Evolutionary conservation across 441 rosid species (phyloP).

Genomic region (Erodium chrysanthum): DNA sequence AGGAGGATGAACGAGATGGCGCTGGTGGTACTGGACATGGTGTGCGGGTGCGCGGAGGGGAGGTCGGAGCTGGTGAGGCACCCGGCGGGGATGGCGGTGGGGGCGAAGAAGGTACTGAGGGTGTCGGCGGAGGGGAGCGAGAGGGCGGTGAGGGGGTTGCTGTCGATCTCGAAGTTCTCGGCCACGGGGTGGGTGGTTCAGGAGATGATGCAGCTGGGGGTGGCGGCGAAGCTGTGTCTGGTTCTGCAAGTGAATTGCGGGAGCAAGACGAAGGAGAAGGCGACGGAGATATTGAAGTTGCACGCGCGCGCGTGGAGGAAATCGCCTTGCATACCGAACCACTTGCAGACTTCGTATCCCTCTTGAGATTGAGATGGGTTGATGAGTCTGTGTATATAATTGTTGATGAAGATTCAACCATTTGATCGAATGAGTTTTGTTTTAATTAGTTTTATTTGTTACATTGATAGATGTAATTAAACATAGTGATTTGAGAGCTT

Average conservation of each 20-base stretch:
- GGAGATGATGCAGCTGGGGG: conserved; percentile 71
- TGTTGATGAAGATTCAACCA: too few species aligned
- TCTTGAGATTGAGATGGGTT: too few species aligned
- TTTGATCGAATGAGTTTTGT: too few species aligned
- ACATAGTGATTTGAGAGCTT: too few species aligned
- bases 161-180: conserved; percentile 48
- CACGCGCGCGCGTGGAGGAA: conserved; percentile 66
- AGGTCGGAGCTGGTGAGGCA: conserved; percentile 62
- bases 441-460: too few species aligned
- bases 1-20: conserved; percentile 51
- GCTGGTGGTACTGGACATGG: conserved; percentile 34
- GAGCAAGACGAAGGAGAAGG: conserved; percentile 46
- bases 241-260: conserved; percentile 55
- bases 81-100: conserved; percentile 61
- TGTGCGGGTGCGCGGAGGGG: conserved; percentile 39
- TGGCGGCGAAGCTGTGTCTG: conserved; percentile 63
- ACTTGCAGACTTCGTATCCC: conserved; percentile 43
- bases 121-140: conserved; percentile 61
- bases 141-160: conserved; percentile 56
- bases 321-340: conserved; percentile 58
- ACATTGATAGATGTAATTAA: too few species aligned
- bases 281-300: conserved; percentile 46
- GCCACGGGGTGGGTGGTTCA: conserved; percentile 38
- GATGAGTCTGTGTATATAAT: too few species aligned
- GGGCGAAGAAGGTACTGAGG: conserved; percentile 71